Evolutionary conservation across 129 eudicot genomes (phyloP), one percentile per base, ranked within the genome.

Genomic region (Chrysanthemum lavandulifolium): DNA sequence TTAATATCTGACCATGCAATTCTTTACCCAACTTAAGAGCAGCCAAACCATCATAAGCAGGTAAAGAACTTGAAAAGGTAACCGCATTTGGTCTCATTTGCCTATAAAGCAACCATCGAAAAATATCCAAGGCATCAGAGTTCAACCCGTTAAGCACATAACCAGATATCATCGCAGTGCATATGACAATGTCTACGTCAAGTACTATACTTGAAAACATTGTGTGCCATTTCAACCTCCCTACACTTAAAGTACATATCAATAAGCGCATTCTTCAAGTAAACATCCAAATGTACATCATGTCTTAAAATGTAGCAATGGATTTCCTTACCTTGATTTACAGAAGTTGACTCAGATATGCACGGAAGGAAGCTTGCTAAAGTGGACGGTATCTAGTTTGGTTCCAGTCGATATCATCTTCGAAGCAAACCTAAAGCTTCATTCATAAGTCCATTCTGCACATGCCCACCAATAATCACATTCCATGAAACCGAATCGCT

Each of bases 191-290:
- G 67, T 94, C 95, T 68, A 82, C 59, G 1, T 73, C 76, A n/a
- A 33, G 77, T 14, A 80, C 50, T 71, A 67, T 43, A 67, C 25
- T 45, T 60, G 63, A 86, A 94, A 59, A 84, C 84, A 29, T 83
- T 75, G 58, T 60, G 43, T 51, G 96, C 92, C 88, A 78, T 75
- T 54, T 81, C 77, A 31, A 82, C 86, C 15, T 81, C 50, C 80
- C 77, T 83, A 79, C 87, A 90, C 81, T 94, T 90, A 15, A 87
- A 86, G 77, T 94, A 94, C 97, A 87, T 86, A 77, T 94, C 96
- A 21, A 94, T 87, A 65, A 94, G 89, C 25, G 98, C 89, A 71
- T 86, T 94, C 76, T 82, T 84, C 73, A 94, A 68, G 84, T 79
- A 85, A 65, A 84, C 83, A 74, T 94, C 96, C 61, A 79, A 73